A percentile compares a stretch with the other conserved stretches of the same genome.
Conservation (phyloP, 768 basidiomycete species). For the Collybia sordida region DNA sequence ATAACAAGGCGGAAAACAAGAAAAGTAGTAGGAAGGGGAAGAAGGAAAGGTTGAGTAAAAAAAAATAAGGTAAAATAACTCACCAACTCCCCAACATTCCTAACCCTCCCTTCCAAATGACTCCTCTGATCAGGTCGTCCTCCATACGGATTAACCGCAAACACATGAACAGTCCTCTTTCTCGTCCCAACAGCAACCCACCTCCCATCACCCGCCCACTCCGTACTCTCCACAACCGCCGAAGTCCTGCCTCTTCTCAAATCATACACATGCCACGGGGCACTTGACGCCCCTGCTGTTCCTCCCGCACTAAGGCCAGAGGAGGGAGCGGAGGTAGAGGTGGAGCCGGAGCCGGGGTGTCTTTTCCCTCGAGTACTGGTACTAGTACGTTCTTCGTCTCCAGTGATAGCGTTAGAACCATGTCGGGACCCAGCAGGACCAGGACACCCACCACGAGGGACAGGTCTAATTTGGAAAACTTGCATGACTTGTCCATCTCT, state of each 20-base stretch:
- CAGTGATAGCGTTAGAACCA: no score
- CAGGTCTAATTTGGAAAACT: conserved; percentile 42
- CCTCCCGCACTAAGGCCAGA: background rate
- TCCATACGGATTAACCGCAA: conserved; percentile 76
- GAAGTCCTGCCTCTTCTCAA: conserved; percentile 71
- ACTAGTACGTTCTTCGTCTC: no score
- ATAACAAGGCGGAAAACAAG: no score
- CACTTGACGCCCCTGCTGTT: conserved; percentile 14
- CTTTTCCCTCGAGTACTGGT: background rate
- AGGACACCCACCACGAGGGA: conserved; percentile 10
- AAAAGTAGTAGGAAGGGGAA: no score
- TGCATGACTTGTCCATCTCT: conserved; percentile 55
- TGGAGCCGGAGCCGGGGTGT: background rate
- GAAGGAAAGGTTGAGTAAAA: background rate
- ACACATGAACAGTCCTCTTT: conserved; percentile 69
- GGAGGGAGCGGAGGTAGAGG: no score
- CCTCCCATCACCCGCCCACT: conserved; percentile 55
- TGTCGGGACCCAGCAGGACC: no score
- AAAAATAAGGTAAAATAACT: conserved; percentile 19
- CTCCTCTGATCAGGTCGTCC: conserved; percentile 63
- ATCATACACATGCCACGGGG: conserved; percentile 62
- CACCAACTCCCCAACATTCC: conserved; percentile 51
- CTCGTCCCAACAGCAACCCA: conserved; percentile 71
- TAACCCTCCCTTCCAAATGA: conserved; percentile 57
- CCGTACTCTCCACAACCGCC: conserved; percentile 56